Evolutionary conservation across 768 basidiomycete species (phyloP).

Genomic region (Lyophyllum atratum): DNA sequence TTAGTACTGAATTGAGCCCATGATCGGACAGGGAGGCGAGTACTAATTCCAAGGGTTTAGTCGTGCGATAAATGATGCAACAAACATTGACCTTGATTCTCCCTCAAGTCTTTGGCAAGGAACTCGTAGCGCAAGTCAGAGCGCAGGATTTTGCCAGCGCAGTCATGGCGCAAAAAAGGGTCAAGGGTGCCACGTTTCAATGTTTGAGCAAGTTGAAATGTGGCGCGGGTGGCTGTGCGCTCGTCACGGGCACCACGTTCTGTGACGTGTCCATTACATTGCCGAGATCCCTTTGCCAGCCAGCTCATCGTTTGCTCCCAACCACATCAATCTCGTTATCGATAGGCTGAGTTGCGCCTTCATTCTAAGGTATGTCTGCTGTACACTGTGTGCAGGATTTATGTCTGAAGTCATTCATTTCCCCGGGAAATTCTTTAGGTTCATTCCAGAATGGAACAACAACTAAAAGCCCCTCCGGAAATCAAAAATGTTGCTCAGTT

Average conservation of each 20-base stretch:
- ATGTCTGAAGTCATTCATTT: background rate
- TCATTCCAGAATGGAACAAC: conserved; percentile 57
- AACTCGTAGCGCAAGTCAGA: too few relatives aligned
- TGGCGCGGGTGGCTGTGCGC: conserved; percentile 12
- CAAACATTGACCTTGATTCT: too few relatives aligned
- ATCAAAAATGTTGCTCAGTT: conserved; percentile 84
- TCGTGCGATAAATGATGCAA: too few relatives aligned
- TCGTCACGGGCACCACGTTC: conserved; percentile 2
- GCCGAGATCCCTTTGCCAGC: conserved; percentile 2
- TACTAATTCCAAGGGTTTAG: too few relatives aligned
- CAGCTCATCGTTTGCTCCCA: conserved; percentile 12
- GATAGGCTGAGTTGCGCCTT: background rate
- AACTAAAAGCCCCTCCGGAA: conserved; percentile 77
- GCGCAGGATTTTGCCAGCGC: too few relatives aligned
- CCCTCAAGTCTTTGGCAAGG: too few relatives aligned
- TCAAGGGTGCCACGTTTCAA: background rate
- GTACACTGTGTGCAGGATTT: background rate
- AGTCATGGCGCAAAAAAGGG: too few relatives aligned
- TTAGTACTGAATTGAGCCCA: too few relatives aligned
- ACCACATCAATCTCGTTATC: background rate
- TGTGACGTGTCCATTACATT: conserved; percentile 20
- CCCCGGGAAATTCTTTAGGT: background rate
- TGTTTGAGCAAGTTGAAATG: background rate
- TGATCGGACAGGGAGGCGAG: too few relatives aligned
- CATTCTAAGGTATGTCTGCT: conserved; percentile 4